phyloP scores from a whole-genome alignment of 2,329 filamentous ascomycete genomes.

The Fusarium sp. region DNA sequence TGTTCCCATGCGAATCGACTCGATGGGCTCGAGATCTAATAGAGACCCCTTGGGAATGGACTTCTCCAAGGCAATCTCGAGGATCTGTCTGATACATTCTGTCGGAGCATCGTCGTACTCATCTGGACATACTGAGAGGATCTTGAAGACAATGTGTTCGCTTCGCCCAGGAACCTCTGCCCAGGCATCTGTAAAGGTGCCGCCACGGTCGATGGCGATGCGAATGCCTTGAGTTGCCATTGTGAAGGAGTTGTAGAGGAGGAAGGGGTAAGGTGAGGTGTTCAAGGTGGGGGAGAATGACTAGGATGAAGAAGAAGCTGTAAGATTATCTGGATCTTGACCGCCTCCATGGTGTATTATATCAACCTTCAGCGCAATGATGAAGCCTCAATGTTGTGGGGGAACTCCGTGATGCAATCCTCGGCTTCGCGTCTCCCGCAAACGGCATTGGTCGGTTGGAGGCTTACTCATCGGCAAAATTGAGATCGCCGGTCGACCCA shows the following conservation, averaged over 20 bases:
- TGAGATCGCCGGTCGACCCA: background rate
- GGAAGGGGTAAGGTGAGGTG: no score
- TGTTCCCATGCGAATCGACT: conserved; percentile 84
- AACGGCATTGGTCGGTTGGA: background rate
- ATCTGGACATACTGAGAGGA: conserved; percentile 68
- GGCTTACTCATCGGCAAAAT: conserved; percentile 29
- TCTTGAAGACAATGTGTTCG: conserved; percentile 43
- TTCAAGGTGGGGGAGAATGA: background rate
- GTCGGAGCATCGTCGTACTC: conserved; percentile 81
- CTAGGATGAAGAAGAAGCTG: background rate
- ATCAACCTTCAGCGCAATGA: conserved; percentile 10
- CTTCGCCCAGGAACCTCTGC: conserved; percentile 34
- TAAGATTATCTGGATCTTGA: conserved; percentile 1
- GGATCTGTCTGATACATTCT: conserved; percentile 72
- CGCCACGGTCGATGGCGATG: conserved; percentile 46
- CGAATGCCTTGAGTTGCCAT: conserved; percentile 42
- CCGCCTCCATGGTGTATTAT: conserved; percentile 33
- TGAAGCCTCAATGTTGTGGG: conserved; percentile 1
- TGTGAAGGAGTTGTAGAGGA: background rate
- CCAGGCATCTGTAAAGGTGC: conserved; percentile 46
- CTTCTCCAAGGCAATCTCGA: conserved; percentile 49
- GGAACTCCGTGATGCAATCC: background rate
- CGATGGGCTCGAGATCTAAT: conserved; percentile 54
- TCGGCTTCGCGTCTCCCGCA: background rate
- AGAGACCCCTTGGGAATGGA: conserved; percentile 49